These are phyloP conservation scores for Flaveria bidentis DNA, from an alignment of 129 eudicot species.

Conservation along the genomic window DNA sequence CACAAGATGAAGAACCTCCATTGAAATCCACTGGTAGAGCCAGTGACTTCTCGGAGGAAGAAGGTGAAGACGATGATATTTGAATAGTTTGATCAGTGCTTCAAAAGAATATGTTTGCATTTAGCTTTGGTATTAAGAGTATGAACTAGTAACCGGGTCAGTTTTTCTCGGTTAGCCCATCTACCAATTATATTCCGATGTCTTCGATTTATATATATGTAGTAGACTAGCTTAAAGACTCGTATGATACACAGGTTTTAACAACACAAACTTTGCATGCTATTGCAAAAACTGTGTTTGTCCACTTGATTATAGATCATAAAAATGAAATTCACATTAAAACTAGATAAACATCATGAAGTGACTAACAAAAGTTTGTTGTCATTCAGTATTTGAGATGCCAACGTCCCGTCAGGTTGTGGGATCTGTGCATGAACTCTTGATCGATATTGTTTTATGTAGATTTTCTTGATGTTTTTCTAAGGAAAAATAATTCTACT, in stretches of 20 bases:
- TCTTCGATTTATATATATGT: neutral
- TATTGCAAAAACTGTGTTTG: neutral
- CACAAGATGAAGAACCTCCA: slow-evolving; percentile 16
- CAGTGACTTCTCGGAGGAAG: slow-evolving; percentile 36
- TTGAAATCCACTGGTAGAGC: slow-evolving; percentile 23
- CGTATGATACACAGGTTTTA: too few species aligned
- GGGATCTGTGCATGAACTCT: neutral
- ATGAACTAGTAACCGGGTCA: slow-evolving; percentile 24
- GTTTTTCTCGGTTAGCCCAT: slow-evolving; percentile 17
- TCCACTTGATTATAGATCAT: neutral
- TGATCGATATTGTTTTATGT: neutral
- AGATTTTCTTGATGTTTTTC: neutral
- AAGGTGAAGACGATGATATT: slow-evolving; percentile 26
- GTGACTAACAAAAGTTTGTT: neutral
- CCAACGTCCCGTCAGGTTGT: neutral
- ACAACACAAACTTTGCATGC: too few species aligned
- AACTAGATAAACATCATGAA: too few species aligned
- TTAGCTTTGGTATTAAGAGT: neutral
- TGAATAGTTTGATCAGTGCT: slow-evolving; percentile 13
- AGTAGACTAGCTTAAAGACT: too few species aligned
- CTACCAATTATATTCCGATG: slow-evolving; percentile 15
- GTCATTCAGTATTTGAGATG: neutral
- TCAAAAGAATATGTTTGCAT: neutral
- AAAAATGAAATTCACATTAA: neutral
- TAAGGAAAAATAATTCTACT: too few species aligned